A percentile compares a stretch with the other conserved stretches of the same genome.
These are phyloP conservation scores for Mytilinidion resinicola DNA, from an alignment of 495 filamentous ascomycete genomes.

Conservation along the genomic window DNA sequence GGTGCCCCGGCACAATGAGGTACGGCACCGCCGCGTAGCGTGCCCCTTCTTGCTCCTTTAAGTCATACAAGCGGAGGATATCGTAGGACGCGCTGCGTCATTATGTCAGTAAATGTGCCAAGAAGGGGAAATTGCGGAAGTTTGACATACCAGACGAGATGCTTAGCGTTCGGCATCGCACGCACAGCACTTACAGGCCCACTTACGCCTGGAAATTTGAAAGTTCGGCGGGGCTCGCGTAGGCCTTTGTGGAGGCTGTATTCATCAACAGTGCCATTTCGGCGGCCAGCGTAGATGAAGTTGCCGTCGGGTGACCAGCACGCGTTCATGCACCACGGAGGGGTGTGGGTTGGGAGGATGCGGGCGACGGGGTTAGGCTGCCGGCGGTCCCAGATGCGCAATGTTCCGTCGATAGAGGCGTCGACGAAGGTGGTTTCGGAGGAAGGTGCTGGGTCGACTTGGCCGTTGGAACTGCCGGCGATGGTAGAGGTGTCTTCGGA, in stretches of 20 bases:
- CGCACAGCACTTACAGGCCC: conserved; percentile 80
- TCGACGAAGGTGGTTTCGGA: conserved; percentile 75
- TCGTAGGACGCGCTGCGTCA: conserved; percentile 73
- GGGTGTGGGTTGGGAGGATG: conserved; percentile 61
- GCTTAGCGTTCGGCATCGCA: conserved; percentile 88
- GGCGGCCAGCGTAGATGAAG: conserved; percentile 84
- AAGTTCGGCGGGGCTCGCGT: conserved; percentile 64
- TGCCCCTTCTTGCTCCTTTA: conserved; percentile 57
- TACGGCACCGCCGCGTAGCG: conserved; percentile 84
- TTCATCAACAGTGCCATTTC: conserved; percentile 94
- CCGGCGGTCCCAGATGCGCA: conserved; percentile 88
- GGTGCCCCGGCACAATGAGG: conserved; percentile 86
- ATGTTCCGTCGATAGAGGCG: conserved; percentile 78
- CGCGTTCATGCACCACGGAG: conserved; percentile 97
- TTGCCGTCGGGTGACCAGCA: conserved; percentile 97
- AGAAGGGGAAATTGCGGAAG: background rate
- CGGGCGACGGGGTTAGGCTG: conserved; percentile 68
- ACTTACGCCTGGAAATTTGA: conserved; percentile 85
- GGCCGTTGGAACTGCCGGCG: conserved; percentile 23
- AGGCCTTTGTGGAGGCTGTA: conserved; percentile 82
- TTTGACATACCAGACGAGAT: conserved; percentile 71
- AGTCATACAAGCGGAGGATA: conserved; percentile 86
- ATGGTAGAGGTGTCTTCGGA: conserved; percentile 38
- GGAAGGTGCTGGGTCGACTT: conserved; percentile 31
- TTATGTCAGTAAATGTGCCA: background rate